Base-by-base conservation (phyloP, 305 asterid species). In the Rubia balearica region DNA sequence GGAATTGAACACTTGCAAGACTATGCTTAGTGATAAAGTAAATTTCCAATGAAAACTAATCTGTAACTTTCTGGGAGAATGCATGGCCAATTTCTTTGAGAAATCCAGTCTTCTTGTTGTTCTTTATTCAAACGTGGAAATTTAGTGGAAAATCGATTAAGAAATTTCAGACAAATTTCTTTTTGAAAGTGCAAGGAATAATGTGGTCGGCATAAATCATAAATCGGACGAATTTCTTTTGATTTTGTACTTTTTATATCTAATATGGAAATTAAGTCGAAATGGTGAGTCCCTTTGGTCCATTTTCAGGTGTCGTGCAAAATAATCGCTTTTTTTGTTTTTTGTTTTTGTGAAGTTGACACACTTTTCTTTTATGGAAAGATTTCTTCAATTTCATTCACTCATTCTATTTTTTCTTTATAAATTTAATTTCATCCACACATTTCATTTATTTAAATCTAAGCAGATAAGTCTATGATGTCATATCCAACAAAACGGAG, bases 291-390 rank as follows among this genome's bases (percentile, higher is more conserved):
- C 16, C 30, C 42, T 61, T 61, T 12, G 42, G 6, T 61, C 21
- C 65, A 61, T 30, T 61, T 61, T 61, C 8, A 27, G 21, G 43
- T 61, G 65, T n/a, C n/a, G n/a, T n/a, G n/a, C n/a, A n/a, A n/a
- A n/a, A n/a, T n/a, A n/a, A n/a, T n/a, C n/a, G n/a, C 2, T 27
- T 27, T 2, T 27, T 27, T 2, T 27, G 1, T 27, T 27, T 1
- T 1, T 27, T 27, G 2, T 27, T 27, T 27, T 27, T 27, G 30
- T 27, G 2, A 27, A 27, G 1, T 27, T 27, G 30, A 27, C 30
- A 27, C 30, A 27, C 30, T 27, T 27, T 27, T 0, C 2, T 27
- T 27, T 27, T 27, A 27, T 27, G 2, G 30, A 27, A 27, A 27
- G 2, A 27, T 27, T 27, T 1, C 2, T 27, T 27, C 30, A 27